Evolutionary conservation across 306 rosid species (phyloP).

Genomic region (Senna tora): DNA sequence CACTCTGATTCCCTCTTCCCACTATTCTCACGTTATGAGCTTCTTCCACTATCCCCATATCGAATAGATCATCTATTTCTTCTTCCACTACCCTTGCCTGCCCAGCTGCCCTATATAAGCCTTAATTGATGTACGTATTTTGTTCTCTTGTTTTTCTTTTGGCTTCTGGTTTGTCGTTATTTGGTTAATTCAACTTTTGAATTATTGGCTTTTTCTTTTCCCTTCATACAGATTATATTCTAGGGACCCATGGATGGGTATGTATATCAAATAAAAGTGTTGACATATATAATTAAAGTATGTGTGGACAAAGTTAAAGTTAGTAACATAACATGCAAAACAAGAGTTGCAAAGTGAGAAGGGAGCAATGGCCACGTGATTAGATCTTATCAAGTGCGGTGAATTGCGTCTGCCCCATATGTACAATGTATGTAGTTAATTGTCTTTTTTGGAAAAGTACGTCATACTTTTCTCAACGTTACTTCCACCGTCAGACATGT

Average conservation of each 20-base stretch:
- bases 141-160: background rate
- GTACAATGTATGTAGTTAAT: too few species aligned
- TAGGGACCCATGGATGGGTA: background rate
- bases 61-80: too few species aligned
- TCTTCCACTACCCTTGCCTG: too few species aligned
- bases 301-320: slow-evolving; percentile 28
- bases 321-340: background rate
- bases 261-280: too few species aligned
- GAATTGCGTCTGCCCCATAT: background rate
- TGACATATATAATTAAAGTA: background rate
- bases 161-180: background rate
- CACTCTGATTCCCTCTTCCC: slow-evolving; percentile 45
- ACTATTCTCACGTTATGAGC: slow-evolving; percentile 74
- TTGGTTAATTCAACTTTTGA: background rate
- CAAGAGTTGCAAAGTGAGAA: slow-evolving; percentile 13
- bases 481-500: too few species aligned
- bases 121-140: too few species aligned
- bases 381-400: background rate
- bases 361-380: slow-evolving; percentile 29
- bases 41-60: slow-evolving; percentile 65
- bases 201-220: background rate
- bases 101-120: too few species aligned
- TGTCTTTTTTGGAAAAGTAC: background rate
- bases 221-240: background rate
- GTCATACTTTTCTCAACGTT: background rate